Base-by-base conservation (phyloP, 2,329 filamentous ascomycete genomes). In the Alternaria angustiovoidea region DNA sequence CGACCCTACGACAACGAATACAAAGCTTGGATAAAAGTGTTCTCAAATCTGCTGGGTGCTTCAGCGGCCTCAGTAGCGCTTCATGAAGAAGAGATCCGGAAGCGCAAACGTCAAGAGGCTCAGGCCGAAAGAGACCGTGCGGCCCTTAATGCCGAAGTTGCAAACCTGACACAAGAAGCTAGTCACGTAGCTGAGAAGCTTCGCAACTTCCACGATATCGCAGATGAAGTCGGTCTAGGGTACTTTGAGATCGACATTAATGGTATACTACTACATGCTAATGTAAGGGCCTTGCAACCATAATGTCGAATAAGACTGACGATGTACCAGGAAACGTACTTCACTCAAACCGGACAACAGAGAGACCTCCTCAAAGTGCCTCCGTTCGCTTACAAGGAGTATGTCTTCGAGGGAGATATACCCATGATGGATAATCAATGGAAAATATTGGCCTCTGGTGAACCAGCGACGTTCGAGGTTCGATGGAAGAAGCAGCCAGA, bases 381-480 rank as follows among this genome's bases (percentile, higher is more conserved):
- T 26, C 57, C 58, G n/a, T 63, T 61, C 38, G 26, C 61, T 22
- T 63, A 57, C 18, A 46, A 54, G 20, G 57, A 63, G 12, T 51
- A 22, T n/a, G 46, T 63, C 16, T 54, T 57, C 18, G 54, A 57
- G 22, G 52, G 42, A n/a, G 61, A 63, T n/a, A 9, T 48, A 30
- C 24, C 46, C 7, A 49, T 48, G 43, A 34, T 56, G 18, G 54
- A 54, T 9, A 38, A 51, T 7, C 39, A 47, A 16, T 74, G 69
- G 71, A 62, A 70, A 22, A 65, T 43, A 7, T 51, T 72, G 11
- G 24, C 66, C 8, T 55, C 59, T 28, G 69, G 69, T 8, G 53
- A 48, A 26, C 64, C 65, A 6, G 57, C 65, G 7, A 70, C 69
- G 9, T 74, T 72, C 46, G 71, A 74, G 44, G 69, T 73, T 60